A percentile compares a stretch with the other conserved stretches of the same genome.
phyloP scores from a whole-genome alignment of 257 asterid genomes.

The Voacanga thouarsii region DNA sequence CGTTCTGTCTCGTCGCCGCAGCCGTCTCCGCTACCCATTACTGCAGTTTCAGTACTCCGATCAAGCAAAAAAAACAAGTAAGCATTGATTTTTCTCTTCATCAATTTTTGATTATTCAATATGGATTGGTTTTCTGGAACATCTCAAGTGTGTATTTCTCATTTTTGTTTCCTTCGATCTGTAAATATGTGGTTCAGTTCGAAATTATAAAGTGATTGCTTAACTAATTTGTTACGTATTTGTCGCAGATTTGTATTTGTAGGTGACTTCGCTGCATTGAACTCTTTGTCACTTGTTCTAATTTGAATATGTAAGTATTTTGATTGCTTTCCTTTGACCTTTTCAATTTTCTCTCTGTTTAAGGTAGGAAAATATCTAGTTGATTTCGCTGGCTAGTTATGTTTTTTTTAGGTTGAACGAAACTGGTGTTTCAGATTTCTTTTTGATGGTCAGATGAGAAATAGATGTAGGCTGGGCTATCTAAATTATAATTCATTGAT shows the following conservation, averaged over 20 bases:
- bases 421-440: not conserved
- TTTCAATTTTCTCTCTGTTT: not conserved
- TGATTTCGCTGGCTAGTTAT: not conserved
- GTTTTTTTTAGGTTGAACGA: not conserved
- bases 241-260: not conserved
- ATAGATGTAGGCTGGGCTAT: not conserved
- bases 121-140: not conserved
- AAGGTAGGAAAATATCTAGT: not conserved
- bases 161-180: not conserved
- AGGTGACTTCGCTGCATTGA: conserved; percentile 18
- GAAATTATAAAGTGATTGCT: not conserved
- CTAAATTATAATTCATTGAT: not conserved
- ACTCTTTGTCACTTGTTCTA: conserved; percentile 7
- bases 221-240: not conserved
- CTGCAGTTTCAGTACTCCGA: not conserved
- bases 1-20: not conserved
- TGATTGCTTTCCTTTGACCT: not conserved
- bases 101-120: not conserved
- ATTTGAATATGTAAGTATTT: conserved; percentile 26
- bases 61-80: not conserved
- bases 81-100: not conserved
- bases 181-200: not conserved
- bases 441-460: not conserved
- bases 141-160: not conserved
- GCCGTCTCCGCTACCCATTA: not conserved